Base-by-base conservation (phyloP, 495 filamentous ascomycete species). In the Aspergillus panamensis region DNA sequence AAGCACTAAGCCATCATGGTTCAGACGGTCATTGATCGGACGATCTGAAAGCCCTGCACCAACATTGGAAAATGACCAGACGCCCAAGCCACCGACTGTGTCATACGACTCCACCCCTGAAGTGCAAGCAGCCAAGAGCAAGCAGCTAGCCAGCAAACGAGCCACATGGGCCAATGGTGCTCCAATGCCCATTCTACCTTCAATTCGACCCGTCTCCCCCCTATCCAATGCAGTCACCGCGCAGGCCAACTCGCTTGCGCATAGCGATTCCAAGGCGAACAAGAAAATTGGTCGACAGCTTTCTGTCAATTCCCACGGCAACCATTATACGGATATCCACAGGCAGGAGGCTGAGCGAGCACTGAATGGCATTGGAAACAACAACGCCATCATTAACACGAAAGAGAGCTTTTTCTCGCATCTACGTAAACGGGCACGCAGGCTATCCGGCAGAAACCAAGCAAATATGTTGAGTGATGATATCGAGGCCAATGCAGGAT, bases 321-420 rank as follows among this genome's bases (percentile, higher is more conserved):
- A 93, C 64, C 88, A 97, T 70, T 96, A 90, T 68, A 81, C 89
- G 16, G 93, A 97, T 62, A 72, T 87, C 56, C 90, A 96, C 68
- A 78, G 92, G 50, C 91, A 92, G 74, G 92, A 97, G 67, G 91
- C 95, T 20, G 94, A 97, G 71, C 77, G 90, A 56, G 90, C 90
- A 48, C 77, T 97, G 37, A 97, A 91, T 72, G 94, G 92, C 30
- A 33, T 58, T n/a, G 83, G 72, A 84, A 53, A 80, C 77, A 48
- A 88, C 84, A 57, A 88, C 84, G 25, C 83, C 74, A 68, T 62
- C 8, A 82, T 80, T 57, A 88, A 77, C 14, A 88, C 89, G 33
- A 92, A 93, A 64, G 94, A 97, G 67, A 88, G 93, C 70, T 97
- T 97, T 76, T 97, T 98, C 72, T 97, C 95, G 8, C 95, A 99